phyloP scores from a whole-genome alignment of 129 eudicot genomes.

The Saussurea involucrata region DNA sequence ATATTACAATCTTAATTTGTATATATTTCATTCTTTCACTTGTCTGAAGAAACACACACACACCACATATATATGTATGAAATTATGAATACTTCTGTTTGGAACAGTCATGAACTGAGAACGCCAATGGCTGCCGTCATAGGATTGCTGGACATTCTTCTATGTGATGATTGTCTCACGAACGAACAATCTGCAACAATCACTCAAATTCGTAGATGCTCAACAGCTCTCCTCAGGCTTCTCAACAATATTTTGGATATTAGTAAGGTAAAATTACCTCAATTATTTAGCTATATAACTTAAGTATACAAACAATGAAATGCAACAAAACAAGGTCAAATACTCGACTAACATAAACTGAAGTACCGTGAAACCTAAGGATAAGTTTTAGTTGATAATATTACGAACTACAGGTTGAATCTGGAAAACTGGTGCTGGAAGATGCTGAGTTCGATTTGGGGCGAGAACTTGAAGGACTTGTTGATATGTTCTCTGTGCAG shows the following conservation, averaged over 20 bases:
- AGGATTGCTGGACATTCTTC: conserved; percentile 94
- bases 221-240: conserved; percentile 88
- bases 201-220: conserved; percentile 92
- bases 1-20: not conserved
- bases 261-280: conserved; percentile 60
- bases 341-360: not conserved
- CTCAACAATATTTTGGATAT: conserved; percentile 97
- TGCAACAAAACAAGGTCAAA: not conserved
- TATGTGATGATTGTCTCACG: conserved; percentile 77
- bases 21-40: not conserved
- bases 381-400: not conserved
- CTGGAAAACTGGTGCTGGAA: conserved; percentile 91
- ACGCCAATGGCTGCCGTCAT: conserved; percentile 99
- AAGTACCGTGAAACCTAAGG: not conserved
- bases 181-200: conserved; percentile 73
- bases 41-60: not conserved
- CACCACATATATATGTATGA: not conserved
- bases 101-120: conserved; percentile 85
- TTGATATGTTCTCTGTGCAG: conserved; percentile 95
- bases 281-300: not conserved
- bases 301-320: not conserved
- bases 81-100: not conserved
- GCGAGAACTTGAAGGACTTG: conserved; percentile 93
- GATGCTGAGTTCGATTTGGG: conserved; percentile 82
- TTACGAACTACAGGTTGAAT: conserved; percentile 63